Conservation (phyloP, 371 early-diverging fungal genomes). For the Parasitella parasitica region DNA sequence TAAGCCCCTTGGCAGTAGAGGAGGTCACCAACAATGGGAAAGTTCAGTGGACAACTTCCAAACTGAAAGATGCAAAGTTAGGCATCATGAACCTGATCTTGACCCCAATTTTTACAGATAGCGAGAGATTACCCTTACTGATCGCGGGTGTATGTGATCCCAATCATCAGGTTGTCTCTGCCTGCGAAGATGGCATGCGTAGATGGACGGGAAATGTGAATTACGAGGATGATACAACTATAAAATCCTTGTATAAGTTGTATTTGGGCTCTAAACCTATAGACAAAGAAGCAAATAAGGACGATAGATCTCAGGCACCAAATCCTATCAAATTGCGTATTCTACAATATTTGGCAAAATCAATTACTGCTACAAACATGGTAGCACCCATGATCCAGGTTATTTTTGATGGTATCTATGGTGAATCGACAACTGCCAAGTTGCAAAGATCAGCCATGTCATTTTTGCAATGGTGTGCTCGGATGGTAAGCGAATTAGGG, state of each 20-base stretch:
- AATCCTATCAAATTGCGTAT: constrained; percentile 63
- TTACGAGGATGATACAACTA: constrained; percentile 53
- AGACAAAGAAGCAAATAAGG: constrained; percentile 18
- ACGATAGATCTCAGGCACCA: constrained; percentile 42
- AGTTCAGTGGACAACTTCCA: constrained; percentile 56
- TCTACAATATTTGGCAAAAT: constrained; percentile 63
- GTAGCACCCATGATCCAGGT: constrained; percentile 71
- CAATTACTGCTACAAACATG: constrained; percentile 63
- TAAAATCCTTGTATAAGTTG: constrained; percentile 63
- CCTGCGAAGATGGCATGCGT: constrained; percentile 74
- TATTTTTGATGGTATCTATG: constrained; percentile 79
- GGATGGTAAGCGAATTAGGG: constrained; percentile 56
- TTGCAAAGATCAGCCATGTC: constrained; percentile 74
- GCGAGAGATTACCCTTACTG: constrained; percentile 60
- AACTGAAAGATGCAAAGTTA: constrained; percentile 44
- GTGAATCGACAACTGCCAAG: constrained; percentile 60
- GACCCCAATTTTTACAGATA: constrained; percentile 45
- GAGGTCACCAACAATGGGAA: constrained; percentile 69
- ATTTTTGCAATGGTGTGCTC: constrained; percentile 86
- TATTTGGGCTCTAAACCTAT: constrained; percentile 55
- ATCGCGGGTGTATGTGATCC: constrained; percentile 67
- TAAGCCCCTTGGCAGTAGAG: constrained; percentile 56
- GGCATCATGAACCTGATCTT: constrained; percentile 43
- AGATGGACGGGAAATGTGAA: constrained; percentile 60
- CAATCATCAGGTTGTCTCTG: constrained; percentile 63